Conservation (phyloP, 208 protist genomes). For the Leishmania martiniquensis region DNA sequence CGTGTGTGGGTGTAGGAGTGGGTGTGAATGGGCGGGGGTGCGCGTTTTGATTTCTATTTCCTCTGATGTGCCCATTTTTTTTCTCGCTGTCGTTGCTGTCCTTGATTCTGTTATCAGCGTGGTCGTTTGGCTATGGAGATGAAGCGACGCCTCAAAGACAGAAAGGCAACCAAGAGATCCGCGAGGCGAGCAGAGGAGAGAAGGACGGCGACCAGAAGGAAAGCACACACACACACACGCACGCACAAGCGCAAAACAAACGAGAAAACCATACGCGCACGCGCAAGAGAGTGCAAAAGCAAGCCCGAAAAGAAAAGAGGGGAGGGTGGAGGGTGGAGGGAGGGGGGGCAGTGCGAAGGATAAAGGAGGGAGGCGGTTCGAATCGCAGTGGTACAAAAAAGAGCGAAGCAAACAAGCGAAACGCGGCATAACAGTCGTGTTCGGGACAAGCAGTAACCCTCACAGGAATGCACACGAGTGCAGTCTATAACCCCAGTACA, state of each 20-base stretch:
- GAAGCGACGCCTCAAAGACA: neutral
- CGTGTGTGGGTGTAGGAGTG: too few relatives aligned
- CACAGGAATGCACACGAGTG: neutral
- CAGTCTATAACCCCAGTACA: neutral
- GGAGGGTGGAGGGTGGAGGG: neutral
- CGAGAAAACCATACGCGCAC: too few relatives aligned
- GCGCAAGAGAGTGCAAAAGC: slow-evolving; percentile 1
- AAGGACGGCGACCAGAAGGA: neutral
- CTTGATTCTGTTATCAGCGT: too few relatives aligned
- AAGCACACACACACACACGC: slow-evolving; percentile 3
- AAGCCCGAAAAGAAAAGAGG: neutral
- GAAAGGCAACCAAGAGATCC: neutral
- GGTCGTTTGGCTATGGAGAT: too few relatives aligned
- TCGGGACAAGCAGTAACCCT: slow-evolving; percentile 1
- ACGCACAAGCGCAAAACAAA: slow-evolving; percentile 4
- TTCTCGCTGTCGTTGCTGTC: neutral
- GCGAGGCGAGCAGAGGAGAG: neutral
- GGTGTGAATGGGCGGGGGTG: too few relatives aligned
- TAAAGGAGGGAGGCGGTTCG: neutral
- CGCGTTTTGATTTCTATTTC: neutral
- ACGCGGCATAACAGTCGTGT: neutral
- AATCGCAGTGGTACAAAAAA: slow-evolving; percentile 8
- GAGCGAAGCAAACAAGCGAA: neutral
- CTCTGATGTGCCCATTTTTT: neutral
- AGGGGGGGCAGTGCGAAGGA: neutral